Evolutionary conservation across 2,329 filamentous ascomycete species (phyloP), one percentile per base, ranked within the genome.

Genomic region (Kalmusia sp.): DNA sequence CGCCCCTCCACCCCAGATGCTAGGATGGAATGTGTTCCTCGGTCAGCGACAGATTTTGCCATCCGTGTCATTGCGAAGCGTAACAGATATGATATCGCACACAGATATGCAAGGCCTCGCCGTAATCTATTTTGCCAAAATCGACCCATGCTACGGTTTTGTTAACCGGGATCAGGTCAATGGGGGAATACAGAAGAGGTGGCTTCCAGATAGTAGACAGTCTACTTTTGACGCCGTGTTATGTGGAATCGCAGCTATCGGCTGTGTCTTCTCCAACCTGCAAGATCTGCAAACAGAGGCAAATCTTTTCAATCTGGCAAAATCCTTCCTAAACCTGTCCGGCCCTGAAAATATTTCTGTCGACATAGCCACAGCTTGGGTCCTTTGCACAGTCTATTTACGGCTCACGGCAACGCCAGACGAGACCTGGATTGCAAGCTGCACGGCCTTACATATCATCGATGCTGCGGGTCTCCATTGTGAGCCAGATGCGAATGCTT

Each of bases 361-460:
- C 0, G 67, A 72, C 0, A 74, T 72, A n/a, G 69, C 82, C 12
- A 79, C 77, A 0, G 80, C 74, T 0, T 86, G 83, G 83, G 65
- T 84, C 0, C 76, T 86, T 4, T 79, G 83, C 5, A 77, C 79
- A 0, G 71, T 81, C 0, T 85, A 85, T 52, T 69, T 86, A 7
- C 76, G 84, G 9, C 76, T 82, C 40, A 82, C 82, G 0, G 80
- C 78, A 2, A 77, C 80, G 2, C 82, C 82, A 1, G 80, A 86
- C 52, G 76, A 77, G 0, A 77, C 81, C 2, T 85, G 82, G 83
- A 82, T 85, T 71, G 82, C 83, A 0, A 84, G 80, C 56, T 84
- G 80, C 54, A 80, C 78, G 1, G 67, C 83, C 17, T 84, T 86
- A 81, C 84, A 86, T 58, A 75, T 85, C 44, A 73, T 84, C 2